Evolutionary conservation across 345 rosid species (phyloP), one percentile per base, ranked within the genome.

Genomic region (Citropsis articulata): DNA sequence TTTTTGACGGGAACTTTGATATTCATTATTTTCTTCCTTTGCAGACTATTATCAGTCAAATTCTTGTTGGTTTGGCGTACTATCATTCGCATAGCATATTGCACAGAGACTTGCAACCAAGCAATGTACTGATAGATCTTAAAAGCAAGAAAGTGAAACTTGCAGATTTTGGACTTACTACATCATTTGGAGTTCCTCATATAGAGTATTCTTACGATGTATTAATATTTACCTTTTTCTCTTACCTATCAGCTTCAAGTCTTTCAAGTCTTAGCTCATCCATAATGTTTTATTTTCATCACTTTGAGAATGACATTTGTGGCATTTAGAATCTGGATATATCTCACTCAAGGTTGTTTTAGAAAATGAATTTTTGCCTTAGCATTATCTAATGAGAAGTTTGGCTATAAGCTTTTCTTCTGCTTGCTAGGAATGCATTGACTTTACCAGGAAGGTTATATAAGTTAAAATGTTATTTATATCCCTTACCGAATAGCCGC

Each of bases 131-230:
- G 31, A 81, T 86, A 61, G 89, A 86, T 85, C 83, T 84, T 50
- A 78, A 76, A 9, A 85, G 85, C 36, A 82, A 82, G 61, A 70
- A 77, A 33, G 75, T 85, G 73, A 88, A 88, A 84, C 83, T 88
- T 42, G 88, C 88, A 36, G 90, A 88, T 81, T 88, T 88, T 83
- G 91, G 91, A 35, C 78, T 87, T 66, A 87, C 91, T 36, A 80
- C 84, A 78, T 80, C 84, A 50, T 45, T 84, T 75, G 83, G 83
- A 9, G 55, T 82, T 77, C 87, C 88, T 67, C 77, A 78, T 76
- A 75, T 79, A 80, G 83, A 86, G 19, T 83, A 73, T 66, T 83
- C 88, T 2, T 83, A 79, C 53, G 83, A 84, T 85, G 91, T 83
- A 85, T 36, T 22, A 33, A 21, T 18, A 61, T 73, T 36, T 18